These are phyloP conservation scores for Leishmania aethiopica DNA, from an alignment of 208 protist genomes.

Conservation along the genomic window DNA sequence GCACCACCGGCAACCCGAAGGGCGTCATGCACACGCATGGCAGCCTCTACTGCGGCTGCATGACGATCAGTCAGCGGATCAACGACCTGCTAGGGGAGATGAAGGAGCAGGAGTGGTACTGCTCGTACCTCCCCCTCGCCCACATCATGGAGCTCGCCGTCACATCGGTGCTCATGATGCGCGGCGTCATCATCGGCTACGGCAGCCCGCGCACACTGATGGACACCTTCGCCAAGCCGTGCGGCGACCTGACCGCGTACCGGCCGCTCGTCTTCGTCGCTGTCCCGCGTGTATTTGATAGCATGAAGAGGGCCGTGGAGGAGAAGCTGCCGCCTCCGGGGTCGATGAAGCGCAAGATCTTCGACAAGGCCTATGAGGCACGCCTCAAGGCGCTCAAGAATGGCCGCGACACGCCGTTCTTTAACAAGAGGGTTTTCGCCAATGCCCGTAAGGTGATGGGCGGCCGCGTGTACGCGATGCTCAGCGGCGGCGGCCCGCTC, in stretches of 20 bases:
- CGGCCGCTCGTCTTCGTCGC: slow-evolving; percentile 69
- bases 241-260: slow-evolving; percentile 83
- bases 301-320: slow-evolving; percentile 83
- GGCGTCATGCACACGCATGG: slow-evolving; percentile 87
- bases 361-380: slow-evolving; percentile 63
- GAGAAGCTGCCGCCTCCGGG: slow-evolving; percentile 55
- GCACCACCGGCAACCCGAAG: slow-evolving; percentile 91
- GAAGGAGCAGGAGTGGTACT: slow-evolving; percentile 73
- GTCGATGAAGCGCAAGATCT: slow-evolving; percentile 65
- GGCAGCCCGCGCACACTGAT: slow-evolving; percentile 74
- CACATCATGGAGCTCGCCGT: slow-evolving; percentile 93
- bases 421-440: slow-evolving; percentile 79
- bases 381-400: slow-evolving; percentile 71
- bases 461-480: slow-evolving; percentile 68
- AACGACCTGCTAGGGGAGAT: slow-evolving; percentile 47
- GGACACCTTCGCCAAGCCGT: slow-evolving; percentile 71
- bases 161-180: slow-evolving; percentile 60
- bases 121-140: slow-evolving; percentile 91
- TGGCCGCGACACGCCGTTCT: slow-evolving; percentile 80
- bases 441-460: slow-evolving; percentile 62
- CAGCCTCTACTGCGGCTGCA: slow-evolving; percentile 62
- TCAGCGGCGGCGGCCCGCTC: slow-evolving; percentile 84
- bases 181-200: slow-evolving; percentile 77
- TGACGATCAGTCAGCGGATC: slow-evolving; percentile 51
- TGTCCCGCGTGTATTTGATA: slow-evolving; percentile 90